Base-by-base conservation (phyloP, 1,139 yeast genomes). In the Blastobotrys capitulatus region DNA sequence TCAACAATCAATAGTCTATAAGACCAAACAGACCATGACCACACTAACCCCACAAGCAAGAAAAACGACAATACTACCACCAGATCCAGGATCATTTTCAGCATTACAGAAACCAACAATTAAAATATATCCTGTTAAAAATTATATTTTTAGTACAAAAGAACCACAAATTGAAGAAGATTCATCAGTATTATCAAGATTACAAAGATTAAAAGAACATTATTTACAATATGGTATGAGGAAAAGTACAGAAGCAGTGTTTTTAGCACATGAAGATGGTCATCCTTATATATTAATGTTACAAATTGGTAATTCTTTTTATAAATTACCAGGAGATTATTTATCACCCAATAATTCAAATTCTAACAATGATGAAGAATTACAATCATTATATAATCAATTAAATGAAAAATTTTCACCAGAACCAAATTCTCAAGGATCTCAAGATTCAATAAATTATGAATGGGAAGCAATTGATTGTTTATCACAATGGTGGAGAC, bases 401-500 rank as follows among this genome's bases (percentile, higher is more conserved):
- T 57, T 69, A 39, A 56, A 60, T 38, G 68, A 63, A 18, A 40
- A 62, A n/a, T 44, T 47, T 25, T 63, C 62, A 10, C 65, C 67
- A 3, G 55, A 51, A 12, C 35, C 49, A 10, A 51, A 50, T 19
- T 40, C 55, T 8, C 51, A 53, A 18, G 52, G 48, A 16, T 46
- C 54, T 10, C 43, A 48, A 7, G 60, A 55, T 35, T 51, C 50
- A 26, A 54, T 42, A 36, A 59, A 57, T 36, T 46, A 38, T 22
- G 58, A 61, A 29, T 66, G 70, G 70, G 58, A 60, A n/a, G 56
- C 66, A 37, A 65, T 64, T 26, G 70, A 65, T 38, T 63, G 71
- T 40, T 42, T 69, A 13, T 66, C 67, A 1, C 70, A 65, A 48
- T 69, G 72, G 72, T 69, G 70, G 67, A 63, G 73, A 49, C 72